These are phyloP conservation scores for Pluteus cervinus DNA, from an alignment of 768 basidiomycete genomes.

Conservation along the genomic window DNA sequence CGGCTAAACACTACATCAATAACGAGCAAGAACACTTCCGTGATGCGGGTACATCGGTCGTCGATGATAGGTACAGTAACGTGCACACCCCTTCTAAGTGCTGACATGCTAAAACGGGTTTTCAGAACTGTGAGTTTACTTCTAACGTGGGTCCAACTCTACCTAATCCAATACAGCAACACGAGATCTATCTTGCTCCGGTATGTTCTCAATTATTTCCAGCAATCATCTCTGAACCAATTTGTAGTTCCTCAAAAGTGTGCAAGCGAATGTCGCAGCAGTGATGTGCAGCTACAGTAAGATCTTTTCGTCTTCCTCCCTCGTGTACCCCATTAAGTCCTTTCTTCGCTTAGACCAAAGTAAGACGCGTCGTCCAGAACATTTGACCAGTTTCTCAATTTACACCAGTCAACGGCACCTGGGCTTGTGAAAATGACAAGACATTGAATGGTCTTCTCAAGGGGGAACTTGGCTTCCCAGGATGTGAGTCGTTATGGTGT, in stretches of 20 bases:
- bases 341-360: slow-evolving; percentile 24
- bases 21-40: slow-evolving; percentile 47
- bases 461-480: slow-evolving; percentile 60
- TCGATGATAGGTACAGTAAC: slow-evolving; percentile 34
- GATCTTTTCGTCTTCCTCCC: slow-evolving; percentile 8
- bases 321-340: slow-evolving; percentile 1
- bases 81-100: not conserved
- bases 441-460: slow-evolving; percentile 58
- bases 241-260: slow-evolving; percentile 43
- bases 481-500: too few species aligned
- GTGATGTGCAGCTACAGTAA: slow-evolving; percentile 64
- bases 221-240: not conserved
- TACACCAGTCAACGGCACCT: slow-evolving; percentile 53
- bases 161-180: slow-evolving; percentile 25
- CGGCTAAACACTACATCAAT: slow-evolving; percentile 40
- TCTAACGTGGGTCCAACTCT: not conserved
- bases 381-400: too few species aligned
- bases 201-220: slow-evolving; percentile 18
- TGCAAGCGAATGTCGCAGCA: slow-evolving; percentile 59
- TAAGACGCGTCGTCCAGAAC: too few species aligned
- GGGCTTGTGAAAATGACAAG: slow-evolving; percentile 59
- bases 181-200: slow-evolving; percentile 53
- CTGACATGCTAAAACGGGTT: not conserved
- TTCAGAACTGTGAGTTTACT: slow-evolving; percentile 25
- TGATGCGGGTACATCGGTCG: slow-evolving; percentile 31